Percentiles rank a stretch among this genome's conserved stretches.
phyloP scores from a whole-genome alignment of 208 protist species.

The Leishmania gerbilli region DNA sequence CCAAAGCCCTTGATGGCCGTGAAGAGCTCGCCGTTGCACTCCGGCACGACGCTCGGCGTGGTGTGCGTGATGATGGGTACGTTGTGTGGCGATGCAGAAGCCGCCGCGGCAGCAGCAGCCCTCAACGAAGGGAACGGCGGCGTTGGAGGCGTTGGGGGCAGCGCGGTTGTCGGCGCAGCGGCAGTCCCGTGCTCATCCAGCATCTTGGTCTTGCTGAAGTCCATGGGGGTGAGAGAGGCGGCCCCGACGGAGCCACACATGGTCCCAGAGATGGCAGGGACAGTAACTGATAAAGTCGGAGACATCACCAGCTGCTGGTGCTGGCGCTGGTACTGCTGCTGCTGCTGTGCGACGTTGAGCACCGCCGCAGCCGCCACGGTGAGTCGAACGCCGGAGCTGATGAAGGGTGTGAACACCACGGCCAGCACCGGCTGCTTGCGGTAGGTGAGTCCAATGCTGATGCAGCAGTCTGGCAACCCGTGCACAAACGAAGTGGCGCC shows the following conservation, averaged over 20 bases:
- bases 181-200: background rate
- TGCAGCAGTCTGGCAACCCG: conserved; percentile 71
- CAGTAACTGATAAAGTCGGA: background rate
- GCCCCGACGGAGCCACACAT: background rate
- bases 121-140: background rate
- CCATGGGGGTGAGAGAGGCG: background rate
- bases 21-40: conserved; percentile 67
- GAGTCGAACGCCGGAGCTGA: conserved; percentile 30
- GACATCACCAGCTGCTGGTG: conserved; percentile 11
- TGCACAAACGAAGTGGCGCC: conserved; percentile 82
- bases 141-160: background rate
- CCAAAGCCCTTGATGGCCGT: conserved; percentile 70
- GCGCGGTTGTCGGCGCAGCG: background rate
- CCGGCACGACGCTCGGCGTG: conserved; percentile 18
- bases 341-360: conserved; percentile 23
- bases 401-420: conserved; percentile 72
- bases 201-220: conserved; percentile 9
- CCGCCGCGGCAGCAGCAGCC: background rate
- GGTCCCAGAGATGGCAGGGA: background rate
- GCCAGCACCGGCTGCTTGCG: conserved; percentile 55
- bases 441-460: conserved; percentile 70
- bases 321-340: conserved; percentile 27
- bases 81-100: background rate
- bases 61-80: conserved; percentile 5
- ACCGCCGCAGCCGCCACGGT: conserved; percentile 23